Conservation (phyloP, 2,329 filamentous ascomycete species). For the Seiridium unicorne region DNA sequence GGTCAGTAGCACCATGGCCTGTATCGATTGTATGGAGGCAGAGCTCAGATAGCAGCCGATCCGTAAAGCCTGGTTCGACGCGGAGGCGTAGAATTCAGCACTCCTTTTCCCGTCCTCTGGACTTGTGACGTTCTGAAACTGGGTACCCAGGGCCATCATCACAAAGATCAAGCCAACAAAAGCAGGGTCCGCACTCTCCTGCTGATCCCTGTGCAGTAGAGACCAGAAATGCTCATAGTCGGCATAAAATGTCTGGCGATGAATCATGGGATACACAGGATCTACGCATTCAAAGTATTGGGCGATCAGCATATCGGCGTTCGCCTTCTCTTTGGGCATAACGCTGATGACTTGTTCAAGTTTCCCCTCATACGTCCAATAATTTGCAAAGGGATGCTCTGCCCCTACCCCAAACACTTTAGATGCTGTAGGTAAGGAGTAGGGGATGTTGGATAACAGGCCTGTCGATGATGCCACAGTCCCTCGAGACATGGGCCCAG, state of each 20-base stretch:
- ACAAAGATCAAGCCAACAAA: constrained; percentile 73
- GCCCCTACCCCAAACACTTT: constrained; percentile 81
- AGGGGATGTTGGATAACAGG: constrained; percentile 71
- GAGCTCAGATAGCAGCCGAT: constrained; percentile 76
- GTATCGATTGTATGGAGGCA: constrained; percentile 69
- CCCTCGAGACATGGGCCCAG: constrained; percentile 45
- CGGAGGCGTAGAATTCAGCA: constrained; percentile 79
- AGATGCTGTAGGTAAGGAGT: constrained; percentile 67
- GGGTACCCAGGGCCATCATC: constrained; percentile 75
- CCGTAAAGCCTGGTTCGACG: constrained; percentile 73
- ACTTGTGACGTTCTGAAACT: constrained; percentile 64
- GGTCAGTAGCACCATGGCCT: constrained; percentile 78
- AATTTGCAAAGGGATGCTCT: constrained; percentile 78
- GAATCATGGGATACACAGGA: constrained; percentile 78
- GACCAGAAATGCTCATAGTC: constrained; percentile 81
- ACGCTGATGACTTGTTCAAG: constrained; percentile 73
- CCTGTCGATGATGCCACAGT: constrained; percentile 57
- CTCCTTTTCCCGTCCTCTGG: constrained; percentile 68
- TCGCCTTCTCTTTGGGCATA: constrained; percentile 66
- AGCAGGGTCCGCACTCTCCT: constrained; percentile 61
- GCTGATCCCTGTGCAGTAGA: constrained; percentile 50
- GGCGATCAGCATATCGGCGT: constrained; percentile 67
- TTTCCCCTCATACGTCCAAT: constrained; percentile 79
- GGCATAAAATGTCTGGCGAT: constrained; percentile 71
- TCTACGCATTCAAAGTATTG: constrained; percentile 72